Evolutionary conservation across 2,329 filamentous ascomycete genomes (phyloP).

Genomic region (Cytospora paraplurivora): DNA sequence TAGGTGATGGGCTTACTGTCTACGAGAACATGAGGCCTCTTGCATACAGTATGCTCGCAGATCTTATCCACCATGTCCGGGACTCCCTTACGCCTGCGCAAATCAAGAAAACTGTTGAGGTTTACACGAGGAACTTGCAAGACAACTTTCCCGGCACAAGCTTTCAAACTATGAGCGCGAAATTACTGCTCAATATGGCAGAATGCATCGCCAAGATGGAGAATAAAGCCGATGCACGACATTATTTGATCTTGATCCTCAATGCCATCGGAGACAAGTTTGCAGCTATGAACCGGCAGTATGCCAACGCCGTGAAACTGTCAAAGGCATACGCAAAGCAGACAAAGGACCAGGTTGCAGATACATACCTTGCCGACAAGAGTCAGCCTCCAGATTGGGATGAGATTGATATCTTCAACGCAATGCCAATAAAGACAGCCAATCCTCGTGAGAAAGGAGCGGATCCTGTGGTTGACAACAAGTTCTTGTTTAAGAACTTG

Average conservation of each 20-base stretch:
- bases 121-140: constrained; percentile 94
- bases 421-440: constrained; percentile 93
- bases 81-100: constrained; percentile 87
- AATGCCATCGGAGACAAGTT: constrained; percentile 99
- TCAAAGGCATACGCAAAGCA: constrained; percentile 76
- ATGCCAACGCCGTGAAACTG: constrained; percentile 90
- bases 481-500: constrained; percentile 95
- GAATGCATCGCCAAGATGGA: constrained; percentile 94
- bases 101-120: constrained; percentile 92
- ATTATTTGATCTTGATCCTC: constrained; percentile 95
- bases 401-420: constrained; percentile 95
- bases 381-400: constrained; percentile 89
- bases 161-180: constrained; percentile 99
- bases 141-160: constrained; percentile 96
- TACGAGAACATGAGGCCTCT: constrained; percentile 95
- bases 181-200: constrained; percentile 94
- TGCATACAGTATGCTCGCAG: constrained; percentile 97
- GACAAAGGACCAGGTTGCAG: constrained; percentile 61
- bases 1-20: constrained; percentile 93
- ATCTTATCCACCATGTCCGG: constrained; percentile 94
- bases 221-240: constrained; percentile 90
- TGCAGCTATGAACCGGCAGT: constrained; percentile 95
- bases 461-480: constrained; percentile 94
- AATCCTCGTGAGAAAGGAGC: constrained; percentile 86
- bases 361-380: constrained; percentile 83